A percentile compares a stretch with the other conserved stretches of the same genome.
Evolutionary conservation across 129 eudicot species (phyloP).

Genomic region (Tagetes patula): DNA sequence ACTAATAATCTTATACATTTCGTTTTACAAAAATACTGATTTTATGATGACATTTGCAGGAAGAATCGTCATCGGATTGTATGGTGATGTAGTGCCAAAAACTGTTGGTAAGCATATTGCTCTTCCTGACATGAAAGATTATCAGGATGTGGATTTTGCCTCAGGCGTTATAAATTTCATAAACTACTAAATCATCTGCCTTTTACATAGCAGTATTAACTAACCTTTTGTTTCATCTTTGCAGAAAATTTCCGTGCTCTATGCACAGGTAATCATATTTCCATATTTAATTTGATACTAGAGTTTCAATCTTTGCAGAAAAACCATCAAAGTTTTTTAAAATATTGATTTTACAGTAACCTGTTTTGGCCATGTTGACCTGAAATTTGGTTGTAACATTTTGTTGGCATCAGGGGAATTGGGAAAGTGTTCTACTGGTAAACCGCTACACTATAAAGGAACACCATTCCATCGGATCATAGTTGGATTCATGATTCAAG

Average conservation of each 20-base stretch:
- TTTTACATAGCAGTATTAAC: too few relatives aligned
- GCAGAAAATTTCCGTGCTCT: constrained; percentile 86
- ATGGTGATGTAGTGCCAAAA: constrained; percentile 81
- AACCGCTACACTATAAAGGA: constrained; percentile 74
- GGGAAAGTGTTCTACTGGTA: constrained; percentile 66
- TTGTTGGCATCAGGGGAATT: constrained; percentile 62
- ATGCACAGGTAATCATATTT: constrained; percentile 66
- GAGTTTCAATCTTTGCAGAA: background rate
- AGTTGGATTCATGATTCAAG: constrained; percentile 96
- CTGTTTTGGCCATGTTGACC: background rate
- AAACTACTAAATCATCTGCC: too few relatives aligned
- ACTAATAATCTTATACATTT: too few relatives aligned
- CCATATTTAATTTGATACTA: background rate
- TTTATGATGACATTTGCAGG: constrained; percentile 40
- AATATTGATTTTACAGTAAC: too few relatives aligned
- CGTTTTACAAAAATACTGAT: too few relatives aligned
- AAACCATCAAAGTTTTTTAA: background rate
- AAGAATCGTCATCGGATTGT: constrained; percentile 84
- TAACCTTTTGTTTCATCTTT: constrained; percentile 2
- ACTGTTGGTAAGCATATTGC: constrained; percentile 56
- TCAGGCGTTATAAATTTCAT: too few relatives aligned
- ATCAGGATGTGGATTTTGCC: too few relatives aligned
- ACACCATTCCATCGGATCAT: constrained; percentile 87
- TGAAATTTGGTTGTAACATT: background rate
- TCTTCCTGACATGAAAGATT: background rate